Evolutionary conservation across 768 basidiomycete genomes (phyloP).

Genomic region (Russula compacta): DNA sequence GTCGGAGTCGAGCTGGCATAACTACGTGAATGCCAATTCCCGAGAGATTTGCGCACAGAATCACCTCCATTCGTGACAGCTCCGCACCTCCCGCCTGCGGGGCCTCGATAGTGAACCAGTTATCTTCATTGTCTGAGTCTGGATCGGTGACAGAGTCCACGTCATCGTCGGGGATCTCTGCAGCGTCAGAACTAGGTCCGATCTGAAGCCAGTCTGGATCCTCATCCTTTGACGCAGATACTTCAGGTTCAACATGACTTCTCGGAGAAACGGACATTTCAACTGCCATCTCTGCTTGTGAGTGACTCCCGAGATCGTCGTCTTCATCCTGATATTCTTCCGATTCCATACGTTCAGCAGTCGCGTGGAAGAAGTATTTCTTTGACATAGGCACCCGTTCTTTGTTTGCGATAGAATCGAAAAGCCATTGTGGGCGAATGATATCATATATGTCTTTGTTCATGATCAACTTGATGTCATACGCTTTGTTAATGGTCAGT

Average conservation of each 20-base stretch:
- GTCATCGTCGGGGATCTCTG: constrained; percentile 25
- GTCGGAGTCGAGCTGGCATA: background rate
- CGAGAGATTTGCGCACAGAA: background rate
- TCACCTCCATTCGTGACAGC: constrained; percentile 4
- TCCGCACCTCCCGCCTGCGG: constrained; percentile 4
- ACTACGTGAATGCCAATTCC: background rate
- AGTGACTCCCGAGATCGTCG: background rate
- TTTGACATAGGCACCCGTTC: constrained; percentile 52
- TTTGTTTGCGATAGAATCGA: constrained; percentile 59
- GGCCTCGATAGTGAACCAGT: constrained; percentile 30
- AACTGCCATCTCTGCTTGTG: background rate
- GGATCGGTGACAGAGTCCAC: constrained; percentile 49
- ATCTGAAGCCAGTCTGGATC: constrained; percentile 22
- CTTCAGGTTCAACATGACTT: background rate
- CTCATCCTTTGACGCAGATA: constrained; percentile 27
- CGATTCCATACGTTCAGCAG: constrained; percentile 36
- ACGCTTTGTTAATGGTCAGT: constrained; percentile 36
- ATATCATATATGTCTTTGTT: constrained; percentile 65
- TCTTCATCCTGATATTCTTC: constrained; percentile 38
- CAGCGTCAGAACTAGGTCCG: constrained; percentile 25
- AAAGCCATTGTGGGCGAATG: constrained; percentile 73
- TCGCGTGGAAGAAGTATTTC: constrained; percentile 79
- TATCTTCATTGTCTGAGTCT: constrained; percentile 58
- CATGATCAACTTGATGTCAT: constrained; percentile 61
- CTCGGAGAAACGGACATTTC: background rate